phyloP scores from a whole-genome alignment of 805 yeast species.

The Yueomyces sinensis region DNA sequence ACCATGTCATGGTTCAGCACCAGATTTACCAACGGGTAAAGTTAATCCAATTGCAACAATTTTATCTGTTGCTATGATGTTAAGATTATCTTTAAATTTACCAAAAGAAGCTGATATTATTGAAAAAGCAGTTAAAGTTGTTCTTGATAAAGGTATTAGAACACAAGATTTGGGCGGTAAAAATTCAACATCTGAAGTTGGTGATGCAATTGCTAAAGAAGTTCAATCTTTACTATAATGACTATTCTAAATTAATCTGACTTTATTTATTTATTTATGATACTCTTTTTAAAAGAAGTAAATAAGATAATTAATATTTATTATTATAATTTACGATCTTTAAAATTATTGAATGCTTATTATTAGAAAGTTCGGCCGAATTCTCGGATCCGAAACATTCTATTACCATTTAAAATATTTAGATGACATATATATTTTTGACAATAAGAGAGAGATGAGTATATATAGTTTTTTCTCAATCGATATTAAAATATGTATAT shows the following conservation, averaged over 20 bases:
- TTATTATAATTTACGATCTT: no score
- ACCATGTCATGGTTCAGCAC: constrained; percentile 98
- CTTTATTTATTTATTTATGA: constrained; percentile 3
- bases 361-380: no score
- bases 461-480: no score
- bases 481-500: no score
- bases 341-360: no score
- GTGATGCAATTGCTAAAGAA: constrained; percentile 77
- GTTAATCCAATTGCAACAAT: constrained; percentile 95
- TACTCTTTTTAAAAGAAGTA: constrained; percentile 1
- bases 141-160: constrained; percentile 71
- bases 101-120: constrained; percentile 76
- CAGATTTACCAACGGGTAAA: constrained; percentile 75
- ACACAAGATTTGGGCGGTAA: constrained; percentile 84
- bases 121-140: constrained; percentile 76
- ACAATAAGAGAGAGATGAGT: no score
- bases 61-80: constrained; percentile 94
- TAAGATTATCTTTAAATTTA: constrained; percentile 75
- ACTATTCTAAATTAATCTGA: constrained; percentile 46
- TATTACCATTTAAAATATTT: no score
- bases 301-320: not conserved
- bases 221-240: no score
- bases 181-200: constrained; percentile 79
- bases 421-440: no score
- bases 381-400: no score